Evolutionary conservation across 2,329 filamentous ascomycete species (phyloP), one percentile per base, ranked within the genome.

Genomic region (Colletotrichum sp.): DNA sequence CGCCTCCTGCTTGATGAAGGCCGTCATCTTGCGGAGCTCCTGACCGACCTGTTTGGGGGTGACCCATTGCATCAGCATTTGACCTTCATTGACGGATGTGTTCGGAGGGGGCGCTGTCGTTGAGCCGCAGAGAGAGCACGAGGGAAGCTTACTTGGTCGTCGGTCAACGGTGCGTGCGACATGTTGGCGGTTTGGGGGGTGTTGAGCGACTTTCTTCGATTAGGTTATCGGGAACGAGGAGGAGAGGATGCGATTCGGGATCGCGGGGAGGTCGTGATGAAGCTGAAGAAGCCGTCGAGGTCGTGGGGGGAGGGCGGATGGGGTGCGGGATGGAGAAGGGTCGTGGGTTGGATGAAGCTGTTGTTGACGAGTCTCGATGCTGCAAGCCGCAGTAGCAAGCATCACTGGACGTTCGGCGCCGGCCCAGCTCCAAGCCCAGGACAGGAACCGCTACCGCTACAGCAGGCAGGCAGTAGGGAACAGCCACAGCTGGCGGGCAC

Each of bases 21-120:
- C 96, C 77, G 97, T 99, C 97, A 99, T 99, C 92, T 99, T 99
- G 91, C 95, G 96, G 88, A 99, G 95, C 93, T 99, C 97, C 88
- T 95, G 93, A 88, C 95, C 93, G 91, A 99, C 97, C 96, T 99
- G 85, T 32, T 52, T 28, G 24, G 16, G 16, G 34, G 49, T 39
- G n/a, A 59, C 4, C 39, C 59, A 64, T 69, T 24, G 26, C 39
- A 72, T 71, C 57, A 70, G 71, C 13, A 36, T 55, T 10, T 26
- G 18, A 55, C 21, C 34, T 49, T 49, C n/a, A 55, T 10, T 26
- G 18, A 28, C 24, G 21, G 12, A 24, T 13, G 63, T 8, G 7
- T 30, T 60, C 26, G 4, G 28, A 13, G 32, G 59, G 30, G 30
- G 10, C 10, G 28, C 12, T 13, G 13, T 59, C 55, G 55, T 28